Evolutionary conservation across 139 green algal species (phyloP).

Genomic region (Medakamo hakoo): DNA sequence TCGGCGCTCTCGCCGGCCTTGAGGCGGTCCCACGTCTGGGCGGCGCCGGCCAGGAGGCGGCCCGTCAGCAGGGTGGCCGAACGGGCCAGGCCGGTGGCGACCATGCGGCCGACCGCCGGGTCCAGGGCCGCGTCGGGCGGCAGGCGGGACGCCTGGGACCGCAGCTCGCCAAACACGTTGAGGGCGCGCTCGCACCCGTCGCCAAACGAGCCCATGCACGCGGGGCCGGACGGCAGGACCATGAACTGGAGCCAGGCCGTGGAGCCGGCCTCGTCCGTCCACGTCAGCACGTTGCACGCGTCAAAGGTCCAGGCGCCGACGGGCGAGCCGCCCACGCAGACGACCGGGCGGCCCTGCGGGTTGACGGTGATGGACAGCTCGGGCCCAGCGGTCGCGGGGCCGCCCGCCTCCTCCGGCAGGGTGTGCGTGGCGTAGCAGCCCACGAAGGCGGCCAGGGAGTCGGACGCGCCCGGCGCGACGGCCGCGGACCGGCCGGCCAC

Average conservation of each 20-base stretch:
- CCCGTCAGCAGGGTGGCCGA: conserved; percentile 2
- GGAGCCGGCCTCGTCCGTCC: not conserved
- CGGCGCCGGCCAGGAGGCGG: not conserved
- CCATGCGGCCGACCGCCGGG: conserved; percentile 2
- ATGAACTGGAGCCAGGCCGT: conserved; percentile 10
- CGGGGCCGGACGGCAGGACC: conserved; percentile 4
- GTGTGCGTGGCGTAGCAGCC: conserved; percentile 5
- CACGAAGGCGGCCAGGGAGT: conserved; percentile 2
- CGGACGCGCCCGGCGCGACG: not conserved
- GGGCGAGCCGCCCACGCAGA: not conserved
- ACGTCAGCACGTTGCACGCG: conserved; percentile 7
- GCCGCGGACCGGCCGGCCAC: conserved; percentile 2
- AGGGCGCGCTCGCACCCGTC: not conserved
- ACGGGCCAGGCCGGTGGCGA: conserved; percentile 1
- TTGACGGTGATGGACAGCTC: conserved; percentile 9
- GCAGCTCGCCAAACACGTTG: conserved; percentile 7
- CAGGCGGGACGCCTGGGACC: conserved; percentile 1
- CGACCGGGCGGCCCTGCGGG: not conserved
- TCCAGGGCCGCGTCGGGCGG: conserved; percentile 1
- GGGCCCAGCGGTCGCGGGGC: not conserved
- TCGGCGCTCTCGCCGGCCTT: conserved; percentile 2
- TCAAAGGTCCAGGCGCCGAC: conserved; percentile 3
- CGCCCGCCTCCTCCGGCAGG: conserved; percentile 1
- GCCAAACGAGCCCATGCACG: conserved; percentile 4
- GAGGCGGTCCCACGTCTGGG: not conserved